phyloP scores from a whole-genome alignment of 305 asterid species.

The Plantago coronopus region DNA sequence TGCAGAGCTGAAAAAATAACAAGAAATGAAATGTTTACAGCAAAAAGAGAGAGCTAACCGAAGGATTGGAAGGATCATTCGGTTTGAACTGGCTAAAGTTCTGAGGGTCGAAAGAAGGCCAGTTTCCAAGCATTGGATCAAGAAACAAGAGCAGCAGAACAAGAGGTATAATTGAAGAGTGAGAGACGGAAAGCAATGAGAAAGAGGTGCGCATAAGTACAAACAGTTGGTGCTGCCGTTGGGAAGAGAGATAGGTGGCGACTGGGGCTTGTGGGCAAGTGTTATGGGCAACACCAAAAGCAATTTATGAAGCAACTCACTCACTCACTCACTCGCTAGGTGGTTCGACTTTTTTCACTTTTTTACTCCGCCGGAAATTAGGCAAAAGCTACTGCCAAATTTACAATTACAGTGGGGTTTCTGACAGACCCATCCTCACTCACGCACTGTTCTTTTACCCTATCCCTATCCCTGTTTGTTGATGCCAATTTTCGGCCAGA shows the following conservation, averaged over 20 bases:
- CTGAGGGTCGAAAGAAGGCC: conserved; percentile 70
- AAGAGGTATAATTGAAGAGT: not conserved
- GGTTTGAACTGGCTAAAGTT: conserved; percentile 76
- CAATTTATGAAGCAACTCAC: conserved; percentile 19
- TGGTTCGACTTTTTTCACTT: not conserved
- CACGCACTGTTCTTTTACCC: no score
- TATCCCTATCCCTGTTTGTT: no score
- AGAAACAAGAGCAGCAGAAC: conserved; percentile 4
- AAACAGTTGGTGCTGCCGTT: conserved; percentile 9
- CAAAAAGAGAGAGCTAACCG: conserved; percentile 36
- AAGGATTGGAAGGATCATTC: conserved; percentile 64
- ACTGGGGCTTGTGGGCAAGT: conserved; percentile 37
- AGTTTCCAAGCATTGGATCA: conserved; percentile 58
- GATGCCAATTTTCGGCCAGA: no score
- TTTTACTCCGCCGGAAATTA: not conserved
- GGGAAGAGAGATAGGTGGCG: conserved; percentile 34
- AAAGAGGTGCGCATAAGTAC: not conserved
- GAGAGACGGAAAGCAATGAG: conserved; percentile 4
- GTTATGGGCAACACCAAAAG: conserved; percentile 24
- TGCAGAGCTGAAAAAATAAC: conserved; percentile 13
- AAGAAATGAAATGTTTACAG: conserved; percentile 10
- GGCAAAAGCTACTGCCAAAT: no score
- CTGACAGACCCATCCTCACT: no score
- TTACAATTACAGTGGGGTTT: no score
- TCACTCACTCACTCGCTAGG: not conserved